Conservation (phyloP, 305 asterid genomes). For the Fraxinus xanthoxyloides region DNA sequence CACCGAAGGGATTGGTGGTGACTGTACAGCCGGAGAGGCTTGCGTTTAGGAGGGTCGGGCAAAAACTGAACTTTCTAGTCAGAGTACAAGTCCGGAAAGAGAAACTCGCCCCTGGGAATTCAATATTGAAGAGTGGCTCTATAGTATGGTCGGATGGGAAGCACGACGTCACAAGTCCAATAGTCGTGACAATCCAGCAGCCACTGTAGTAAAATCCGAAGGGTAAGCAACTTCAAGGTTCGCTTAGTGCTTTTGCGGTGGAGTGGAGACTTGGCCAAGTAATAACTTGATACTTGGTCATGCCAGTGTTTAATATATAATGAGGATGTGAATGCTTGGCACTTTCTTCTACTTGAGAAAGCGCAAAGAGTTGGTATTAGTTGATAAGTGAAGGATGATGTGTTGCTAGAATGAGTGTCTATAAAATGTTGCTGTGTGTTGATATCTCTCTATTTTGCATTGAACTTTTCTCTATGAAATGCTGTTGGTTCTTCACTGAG, state of each 20-base stretch:
- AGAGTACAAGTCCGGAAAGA: conserved; percentile 53
- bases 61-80: conserved; percentile 71
- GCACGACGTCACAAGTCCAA: conserved; percentile 58
- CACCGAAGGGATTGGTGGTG: conserved; percentile 50
- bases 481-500: neutral
- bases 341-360: conserved; percentile 8
- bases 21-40: conserved; percentile 70
- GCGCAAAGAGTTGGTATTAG: neutral
- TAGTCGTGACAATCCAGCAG: conserved; percentile 76
- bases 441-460: neutral
- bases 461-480: neutral
- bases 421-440: neutral
- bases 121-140: conserved; percentile 67
- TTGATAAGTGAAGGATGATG: neutral
- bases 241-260: neutral
- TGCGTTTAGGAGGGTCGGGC: conserved; percentile 72
- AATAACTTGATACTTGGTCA: neutral
- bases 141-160: conserved; percentile 82
- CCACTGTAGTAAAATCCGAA: conserved; percentile 39
- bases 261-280: neutral
- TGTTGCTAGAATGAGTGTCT: conserved; percentile 8
- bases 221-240: neutral
- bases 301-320: neutral
- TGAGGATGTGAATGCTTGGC: neutral
- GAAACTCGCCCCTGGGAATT: conserved; percentile 67